phyloP scores from a whole-genome alignment of 2,329 filamentous ascomycete genomes.

The Pleomassaria siparia region DNA sequence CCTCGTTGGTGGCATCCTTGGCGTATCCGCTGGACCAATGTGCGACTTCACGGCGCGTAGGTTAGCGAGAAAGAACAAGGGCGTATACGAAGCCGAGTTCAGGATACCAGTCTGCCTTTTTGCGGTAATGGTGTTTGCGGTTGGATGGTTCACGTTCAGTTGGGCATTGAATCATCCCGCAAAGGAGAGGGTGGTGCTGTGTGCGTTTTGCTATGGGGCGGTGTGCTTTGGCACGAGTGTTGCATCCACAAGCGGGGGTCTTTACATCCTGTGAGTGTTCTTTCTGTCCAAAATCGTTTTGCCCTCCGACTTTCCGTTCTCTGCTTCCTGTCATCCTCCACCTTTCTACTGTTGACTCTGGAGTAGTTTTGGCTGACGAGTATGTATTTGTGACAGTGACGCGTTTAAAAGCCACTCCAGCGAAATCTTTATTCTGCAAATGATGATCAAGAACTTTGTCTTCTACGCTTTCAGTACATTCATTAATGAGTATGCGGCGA shows the following conservation, averaged over 20 bases:
- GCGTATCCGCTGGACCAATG: constrained; percentile 18
- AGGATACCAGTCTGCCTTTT: constrained; percentile 22
- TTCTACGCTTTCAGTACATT: constrained; percentile 40
- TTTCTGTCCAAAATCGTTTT: too few species aligned
- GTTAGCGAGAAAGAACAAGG: constrained; percentile 15
- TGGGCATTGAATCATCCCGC: constrained; percentile 21
- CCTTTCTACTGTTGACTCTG: background rate
- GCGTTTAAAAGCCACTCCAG: constrained; percentile 31
- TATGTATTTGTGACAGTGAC: constrained; percentile 20
- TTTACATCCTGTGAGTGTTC: constrained; percentile 34
- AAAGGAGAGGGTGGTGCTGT: constrained; percentile 6
- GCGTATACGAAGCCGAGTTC: constrained; percentile 25
- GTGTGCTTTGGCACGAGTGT: constrained; percentile 22
- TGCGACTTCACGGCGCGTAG: constrained; percentile 19
- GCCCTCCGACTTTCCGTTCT: background rate
- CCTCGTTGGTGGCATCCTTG: constrained; percentile 23
- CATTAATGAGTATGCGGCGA: constrained; percentile 32
- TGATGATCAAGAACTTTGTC: constrained; percentile 41
- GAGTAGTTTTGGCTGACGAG: background rate
- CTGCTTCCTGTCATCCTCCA: background rate
- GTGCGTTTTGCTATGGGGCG: constrained; percentile 22
- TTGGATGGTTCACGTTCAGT: constrained; percentile 23
- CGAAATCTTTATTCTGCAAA: constrained; percentile 38
- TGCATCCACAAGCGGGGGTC: constrained; percentile 25
- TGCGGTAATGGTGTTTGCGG: constrained; percentile 16